Percentiles rank a stretch among this genome's conserved stretches.
Conservation (phyloP, 129 eudicot species). For the Lactuca saligna region DNA sequence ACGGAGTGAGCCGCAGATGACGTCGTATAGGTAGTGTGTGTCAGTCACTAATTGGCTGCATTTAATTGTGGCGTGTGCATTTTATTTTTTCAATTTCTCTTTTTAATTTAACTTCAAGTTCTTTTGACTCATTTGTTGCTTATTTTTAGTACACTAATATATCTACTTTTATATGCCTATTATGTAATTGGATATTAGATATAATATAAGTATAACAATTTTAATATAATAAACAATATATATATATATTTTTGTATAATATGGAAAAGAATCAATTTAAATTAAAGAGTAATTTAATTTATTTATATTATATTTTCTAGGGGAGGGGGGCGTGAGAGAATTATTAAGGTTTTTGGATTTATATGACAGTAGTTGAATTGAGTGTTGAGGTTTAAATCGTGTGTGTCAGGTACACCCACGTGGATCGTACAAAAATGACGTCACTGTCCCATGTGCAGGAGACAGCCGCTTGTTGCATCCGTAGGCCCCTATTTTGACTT, state of each 20-base stretch:
- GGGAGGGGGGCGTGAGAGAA: not conserved
- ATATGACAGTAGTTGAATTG: conserved; percentile 14
- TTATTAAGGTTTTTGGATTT: not conserved
- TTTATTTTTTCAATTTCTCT: not conserved
- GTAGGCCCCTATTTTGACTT: conserved; percentile 31
- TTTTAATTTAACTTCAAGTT: not conserved
- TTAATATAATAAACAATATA: too few species aligned
- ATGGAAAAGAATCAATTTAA: too few species aligned
- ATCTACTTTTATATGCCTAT: too few species aligned
- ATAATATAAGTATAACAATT: not conserved
- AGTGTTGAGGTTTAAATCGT: conserved; percentile 21
- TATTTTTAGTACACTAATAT: too few species aligned
- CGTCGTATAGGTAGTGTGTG: conserved; percentile 36
- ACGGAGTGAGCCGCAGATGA: conserved; percentile 21
- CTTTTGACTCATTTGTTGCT: not conserved
- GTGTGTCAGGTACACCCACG: conserved; percentile 34
- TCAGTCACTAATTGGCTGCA: conserved; percentile 37
- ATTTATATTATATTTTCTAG: too few species aligned
- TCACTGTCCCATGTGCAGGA: conserved; percentile 39
- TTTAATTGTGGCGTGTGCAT: conserved; percentile 6
- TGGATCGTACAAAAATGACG: conserved; percentile 29
- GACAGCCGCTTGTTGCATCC: conserved; percentile 36
- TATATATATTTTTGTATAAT: not conserved
- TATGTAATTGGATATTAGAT: not conserved
- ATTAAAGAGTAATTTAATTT: too few species aligned